Conservation (phyloP, 352 stramenopile species). For the Pythium biforme region DNA sequence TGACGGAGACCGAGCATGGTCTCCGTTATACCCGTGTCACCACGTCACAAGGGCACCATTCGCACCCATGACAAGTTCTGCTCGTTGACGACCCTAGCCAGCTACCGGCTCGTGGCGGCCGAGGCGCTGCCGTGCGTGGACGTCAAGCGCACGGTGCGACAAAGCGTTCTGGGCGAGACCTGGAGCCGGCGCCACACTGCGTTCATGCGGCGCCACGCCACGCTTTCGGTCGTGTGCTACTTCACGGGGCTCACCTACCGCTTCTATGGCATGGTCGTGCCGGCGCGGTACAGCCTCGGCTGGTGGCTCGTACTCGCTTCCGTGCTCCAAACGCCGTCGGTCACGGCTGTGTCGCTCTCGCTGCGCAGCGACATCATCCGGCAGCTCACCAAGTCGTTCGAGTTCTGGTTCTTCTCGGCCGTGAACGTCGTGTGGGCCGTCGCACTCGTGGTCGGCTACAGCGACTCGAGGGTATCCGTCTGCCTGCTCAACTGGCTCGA, state of each 20-base stretch:
- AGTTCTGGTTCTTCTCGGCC: slow-evolving; percentile 18
- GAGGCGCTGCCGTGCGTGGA: slow-evolving; percentile 7
- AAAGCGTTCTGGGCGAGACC: background rate
- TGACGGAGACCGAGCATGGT: background rate
- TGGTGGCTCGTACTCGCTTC: slow-evolving; percentile 4
- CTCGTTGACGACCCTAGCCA: background rate
- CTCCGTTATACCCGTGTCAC: background rate
- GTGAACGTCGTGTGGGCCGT: slow-evolving; percentile 3
- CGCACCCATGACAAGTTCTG: background rate
- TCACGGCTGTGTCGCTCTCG: background rate
- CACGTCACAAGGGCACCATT: background rate
- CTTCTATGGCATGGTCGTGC: slow-evolving; percentile 13
- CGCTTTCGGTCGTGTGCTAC: background rate
- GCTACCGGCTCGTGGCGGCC: slow-evolving; percentile 8
- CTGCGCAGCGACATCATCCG: slow-evolving; percentile 3
- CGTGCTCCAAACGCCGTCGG: background rate
- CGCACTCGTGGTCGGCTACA: background rate
- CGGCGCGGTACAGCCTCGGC: background rate
- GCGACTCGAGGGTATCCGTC: background rate
- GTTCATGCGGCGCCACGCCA: slow-evolving; percentile 2
- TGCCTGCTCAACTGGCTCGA: slow-evolving; percentile 2
- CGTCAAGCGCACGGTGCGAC: background rate
- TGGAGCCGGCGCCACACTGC: background rate
- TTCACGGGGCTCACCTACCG: slow-evolving; percentile 13
- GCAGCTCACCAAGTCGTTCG: slow-evolving; percentile 11